These are phyloP conservation scores for Diaporthe aspalathi DNA, from an alignment of 2,329 filamentous ascomycete genomes.

Conservation along the genomic window DNA sequence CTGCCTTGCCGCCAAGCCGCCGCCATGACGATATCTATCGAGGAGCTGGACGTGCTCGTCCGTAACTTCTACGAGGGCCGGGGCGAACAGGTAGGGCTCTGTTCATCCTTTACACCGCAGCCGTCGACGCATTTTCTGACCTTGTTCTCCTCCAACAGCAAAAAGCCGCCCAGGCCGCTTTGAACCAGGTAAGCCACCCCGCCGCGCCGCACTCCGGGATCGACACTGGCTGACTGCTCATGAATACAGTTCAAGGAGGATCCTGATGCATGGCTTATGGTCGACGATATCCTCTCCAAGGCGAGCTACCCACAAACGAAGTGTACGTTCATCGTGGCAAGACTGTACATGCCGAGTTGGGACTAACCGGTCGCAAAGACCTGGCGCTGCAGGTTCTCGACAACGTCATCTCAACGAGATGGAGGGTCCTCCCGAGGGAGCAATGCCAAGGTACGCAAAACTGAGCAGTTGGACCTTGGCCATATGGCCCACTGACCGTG, in stretches of 20 bases:
- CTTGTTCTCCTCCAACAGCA: conserved; percentile 70
- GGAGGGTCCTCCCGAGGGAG: conserved; percentile 96
- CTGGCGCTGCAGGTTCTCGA: conserved; percentile 96
- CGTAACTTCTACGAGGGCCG: conserved; percentile 97
- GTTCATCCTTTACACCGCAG: conserved; percentile 23
- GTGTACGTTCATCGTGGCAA: conserved; percentile 68
- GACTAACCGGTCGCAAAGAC: conserved; percentile 62
- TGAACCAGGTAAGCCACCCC: conserved; percentile 81
- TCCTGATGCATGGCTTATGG: conserved; percentile 95
- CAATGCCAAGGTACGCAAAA: conserved; percentile 83
- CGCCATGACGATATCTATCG: conserved; percentile 77
- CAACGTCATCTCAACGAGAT: conserved; percentile 98
- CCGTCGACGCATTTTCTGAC: conserved; percentile 49
- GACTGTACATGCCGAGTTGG: conserved; percentile 27
- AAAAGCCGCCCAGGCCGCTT: conserved; percentile 92
- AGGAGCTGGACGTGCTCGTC: conserved; percentile 96
- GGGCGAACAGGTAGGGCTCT: conserved; percentile 81
- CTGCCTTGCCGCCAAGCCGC: conserved; percentile 43
- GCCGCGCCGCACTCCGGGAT: conserved; percentile 28
- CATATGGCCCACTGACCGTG: conserved; percentile 41
- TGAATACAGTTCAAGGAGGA: conserved; percentile 92
- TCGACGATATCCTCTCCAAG: conserved; percentile 95
- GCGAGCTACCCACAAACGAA: conserved; percentile 96
- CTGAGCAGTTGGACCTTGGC: background rate
- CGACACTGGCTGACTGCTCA: conserved; percentile 44